Base-by-base conservation (phyloP, 1,284 basidiomycete genomes). In the Puccinia novopanici region DNA sequence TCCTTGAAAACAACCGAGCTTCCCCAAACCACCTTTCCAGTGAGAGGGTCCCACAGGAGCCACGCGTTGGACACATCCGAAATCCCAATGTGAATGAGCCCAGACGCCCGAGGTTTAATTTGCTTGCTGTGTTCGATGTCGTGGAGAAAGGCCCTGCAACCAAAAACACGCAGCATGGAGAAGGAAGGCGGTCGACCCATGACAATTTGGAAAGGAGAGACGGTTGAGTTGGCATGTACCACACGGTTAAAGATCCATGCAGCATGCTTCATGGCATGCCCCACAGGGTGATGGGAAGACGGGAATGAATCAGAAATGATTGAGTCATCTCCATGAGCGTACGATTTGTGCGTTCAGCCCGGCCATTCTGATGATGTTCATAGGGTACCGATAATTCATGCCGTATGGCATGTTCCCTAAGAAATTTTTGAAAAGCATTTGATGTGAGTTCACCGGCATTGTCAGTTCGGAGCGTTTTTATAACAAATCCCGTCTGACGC, bases 291-390 rank as follows among this genome's bases (percentile, higher is more conserved):
- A 3, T 19, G 9, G 34, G 34, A 17, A 65, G 24, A 13, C 40
- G 15, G 30, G 34, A 17, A 19, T 65, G 34, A 15, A 65, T 24
- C 30, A 65, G 2, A 34, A 65, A 45, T 17, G 61, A 5, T 3
- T 17, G 61, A 15, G 34, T 34, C 61, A 65, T 65, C 8, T 65
- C 40, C 2, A 37, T 3, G 17, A 65, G 34, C 17, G 59, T 65
- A 8, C 17, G 61, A 24, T 65, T 65, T 15, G 40, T 40, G 4
- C 61, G 3, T 45, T 65, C 61, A 15, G 40, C 40, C 6, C 34
- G 37, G 2, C 61, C 40, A 45, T 65, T 65, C n/a, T 65, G 61
- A 65, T 65, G 61, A 40, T 65, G 61, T 19, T 65, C 34, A 24
- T 65, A 65, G 10, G 61, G 30, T 1, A 65, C 13, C 9, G 22